Evolutionary conservation across 352 stramenopile species (phyloP).

Genomic region (Plasmopara muralis): DNA sequence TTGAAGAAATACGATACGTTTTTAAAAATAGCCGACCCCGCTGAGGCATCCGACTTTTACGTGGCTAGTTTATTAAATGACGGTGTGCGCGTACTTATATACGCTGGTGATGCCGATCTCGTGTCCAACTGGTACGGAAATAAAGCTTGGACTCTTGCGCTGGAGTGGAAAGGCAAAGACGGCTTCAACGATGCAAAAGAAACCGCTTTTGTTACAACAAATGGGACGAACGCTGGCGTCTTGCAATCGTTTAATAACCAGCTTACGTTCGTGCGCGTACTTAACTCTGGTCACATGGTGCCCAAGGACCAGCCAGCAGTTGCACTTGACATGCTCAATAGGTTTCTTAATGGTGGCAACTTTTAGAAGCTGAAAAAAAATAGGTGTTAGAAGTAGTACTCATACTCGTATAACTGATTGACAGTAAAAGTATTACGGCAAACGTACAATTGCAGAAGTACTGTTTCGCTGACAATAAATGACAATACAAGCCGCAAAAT

Average conservation of each 20-base stretch:
- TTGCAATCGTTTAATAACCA: constrained; percentile 30
- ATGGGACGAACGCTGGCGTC: constrained; percentile 15
- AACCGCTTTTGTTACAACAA: constrained; percentile 16
- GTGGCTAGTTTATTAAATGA: constrained; percentile 80
- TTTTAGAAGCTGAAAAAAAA: constrained; percentile 3
- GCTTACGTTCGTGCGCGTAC: constrained; percentile 47
- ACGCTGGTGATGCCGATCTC: constrained; percentile 90
- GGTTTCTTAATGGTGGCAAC: constrained; percentile 42
- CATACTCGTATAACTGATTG: not conserved
- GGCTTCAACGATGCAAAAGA: constrained; percentile 62
- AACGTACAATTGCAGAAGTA: not conserved
- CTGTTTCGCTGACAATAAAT: not conserved
- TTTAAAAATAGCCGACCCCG: constrained; percentile 62
- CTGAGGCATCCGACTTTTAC: constrained; percentile 82
- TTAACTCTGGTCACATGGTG: constrained; percentile 53
- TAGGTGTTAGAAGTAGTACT: not conserved
- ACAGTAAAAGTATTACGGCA: not conserved
- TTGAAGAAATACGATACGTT: constrained; percentile 86
- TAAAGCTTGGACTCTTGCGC: constrained; percentile 83
- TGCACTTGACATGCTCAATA: constrained; percentile 49
- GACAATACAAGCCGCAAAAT: constrained; percentile 1
- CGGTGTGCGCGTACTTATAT: constrained; percentile 85
- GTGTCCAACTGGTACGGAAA: constrained; percentile 96
- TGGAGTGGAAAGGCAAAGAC: constrained; percentile 87
- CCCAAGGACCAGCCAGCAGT: constrained; percentile 43